Evolutionary conservation across 2,329 filamentous ascomycete genomes (phyloP), one percentile per base, ranked within the genome.

Genomic region (Trichoderma sp.): DNA sequence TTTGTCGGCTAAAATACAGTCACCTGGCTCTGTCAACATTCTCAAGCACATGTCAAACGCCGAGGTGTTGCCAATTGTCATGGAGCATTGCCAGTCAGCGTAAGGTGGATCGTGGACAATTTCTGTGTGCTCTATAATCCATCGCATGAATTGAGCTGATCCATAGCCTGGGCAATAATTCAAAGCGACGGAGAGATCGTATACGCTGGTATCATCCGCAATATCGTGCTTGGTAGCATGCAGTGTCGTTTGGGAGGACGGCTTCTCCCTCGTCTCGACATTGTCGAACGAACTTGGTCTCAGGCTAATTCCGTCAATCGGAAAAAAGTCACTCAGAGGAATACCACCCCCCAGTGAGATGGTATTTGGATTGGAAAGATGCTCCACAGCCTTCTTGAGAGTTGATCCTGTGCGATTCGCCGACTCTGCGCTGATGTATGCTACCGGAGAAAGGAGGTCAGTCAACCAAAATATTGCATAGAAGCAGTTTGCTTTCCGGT

Each of bases 171-270:
- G 66, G 7, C 57, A 57, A 8, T 70, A 70, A 28, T 62, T 62
- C 21, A 70, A 36, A 2, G 67, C 67, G 6, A 70, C 67, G 6
- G 67, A 70, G 39, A 70, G 56, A 32, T 70, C 67, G 15, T 70
- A 70, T 15, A 62, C 30, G 21, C 67, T 70, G 11, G 67, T 70
- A 3, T 43, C 57, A 62, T 70, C 57, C 14, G 67, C 57, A 28
- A 70, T 70, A 15, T 70, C 67, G 57, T 62, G 67, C 39, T 70
- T 70, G 2, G 67, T 70, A 32, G 67, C 57, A 26, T 70, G 57
- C 14, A 70, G 30, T 14, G 67, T 62, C n/a, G 57, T 70, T 12
- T 51, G 30, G 14, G 57, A 62, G 7, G 18, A 11, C 9, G 14
- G 15, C 57, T 51, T 62, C 15, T 36, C 21, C 6, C n/a, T 39